Evolutionary conservation across 768 basidiomycete species (phyloP).

Genomic region (Favolaschia claudopus): DNA sequence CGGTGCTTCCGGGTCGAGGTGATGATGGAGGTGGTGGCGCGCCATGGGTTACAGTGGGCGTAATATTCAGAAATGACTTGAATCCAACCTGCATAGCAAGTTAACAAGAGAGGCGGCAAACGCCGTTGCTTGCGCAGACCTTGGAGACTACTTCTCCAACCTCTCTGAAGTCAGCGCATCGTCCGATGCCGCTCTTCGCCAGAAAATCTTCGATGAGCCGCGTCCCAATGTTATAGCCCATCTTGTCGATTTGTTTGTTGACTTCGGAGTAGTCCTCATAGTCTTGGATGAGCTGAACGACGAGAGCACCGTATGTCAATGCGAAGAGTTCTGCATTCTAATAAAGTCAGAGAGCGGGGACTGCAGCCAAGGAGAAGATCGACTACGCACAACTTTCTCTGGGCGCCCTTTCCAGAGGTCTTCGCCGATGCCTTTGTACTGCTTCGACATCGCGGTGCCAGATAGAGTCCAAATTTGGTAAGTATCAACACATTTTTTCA

Average conservation of each 20-base stretch:
- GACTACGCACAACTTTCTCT: constrained; percentile 86
- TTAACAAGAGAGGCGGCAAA: neutral
- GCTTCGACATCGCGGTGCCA: constrained; percentile 51
- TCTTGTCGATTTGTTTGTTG: constrained; percentile 97
- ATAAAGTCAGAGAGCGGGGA: constrained; percentile 29
- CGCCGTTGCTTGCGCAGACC: constrained; percentile 51
- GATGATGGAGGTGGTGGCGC: constrained; percentile 57
- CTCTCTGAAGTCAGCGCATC: constrained; percentile 93
- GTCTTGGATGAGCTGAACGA: constrained; percentile 98
- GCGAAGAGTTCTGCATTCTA: constrained; percentile 98
- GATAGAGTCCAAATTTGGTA: neutral
- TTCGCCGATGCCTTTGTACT: constrained; percentile 89
- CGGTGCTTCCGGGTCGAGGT: constrained; percentile 53
- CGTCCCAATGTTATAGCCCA: constrained; percentile 99
- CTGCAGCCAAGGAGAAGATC: neutral
- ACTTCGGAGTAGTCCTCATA: constrained; percentile 97
- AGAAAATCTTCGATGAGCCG: constrained; percentile 97
- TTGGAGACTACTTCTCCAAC: constrained; percentile 96
- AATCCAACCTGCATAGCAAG: constrained; percentile 81
- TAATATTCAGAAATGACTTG: constrained; percentile 95
- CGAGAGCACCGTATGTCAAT: constrained; percentile 95
- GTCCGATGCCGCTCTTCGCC: constrained; percentile 88
- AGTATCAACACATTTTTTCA: neutral
- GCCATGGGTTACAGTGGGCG: constrained; percentile 80
- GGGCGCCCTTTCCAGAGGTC: constrained; percentile 95